Evolutionary conservation across 345 rosid species (phyloP).

Genomic region (Sisymbrium irio): DNA sequence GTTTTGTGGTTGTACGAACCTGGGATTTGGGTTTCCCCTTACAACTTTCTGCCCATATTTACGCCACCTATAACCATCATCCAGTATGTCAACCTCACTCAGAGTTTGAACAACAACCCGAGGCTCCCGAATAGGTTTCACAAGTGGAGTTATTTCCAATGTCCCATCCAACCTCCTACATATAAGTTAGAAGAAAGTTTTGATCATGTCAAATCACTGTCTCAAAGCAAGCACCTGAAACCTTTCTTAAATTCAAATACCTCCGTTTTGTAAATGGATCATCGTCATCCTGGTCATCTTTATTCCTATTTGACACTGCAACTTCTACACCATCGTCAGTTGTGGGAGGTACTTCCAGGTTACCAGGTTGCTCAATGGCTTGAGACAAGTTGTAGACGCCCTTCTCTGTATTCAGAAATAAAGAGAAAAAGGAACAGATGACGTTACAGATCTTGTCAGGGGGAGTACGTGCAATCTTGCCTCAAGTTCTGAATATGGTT

Average conservation of each 20-base stretch:
- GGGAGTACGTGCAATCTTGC: background rate
- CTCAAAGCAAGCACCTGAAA: slow-evolving; percentile 4
- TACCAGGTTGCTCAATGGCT: slow-evolving; percentile 47
- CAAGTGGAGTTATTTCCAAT: slow-evolving; percentile 77
- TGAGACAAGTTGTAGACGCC: slow-evolving; percentile 46
- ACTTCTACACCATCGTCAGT: slow-evolving; percentile 60
- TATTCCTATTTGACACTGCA: slow-evolving; percentile 26
- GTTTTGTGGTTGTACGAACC: slow-evolving; percentile 42
- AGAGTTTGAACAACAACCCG: slow-evolving; percentile 97
- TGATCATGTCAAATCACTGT: slow-evolving; percentile 17
- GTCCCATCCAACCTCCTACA: slow-evolving; percentile 84
- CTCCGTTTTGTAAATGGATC: slow-evolving; percentile 83
- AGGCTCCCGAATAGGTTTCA: slow-evolving; percentile 96
- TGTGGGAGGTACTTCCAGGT: slow-evolving; percentile 53
- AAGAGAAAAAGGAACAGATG: slow-evolving; percentile 11
- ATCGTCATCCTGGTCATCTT: slow-evolving; percentile 66
- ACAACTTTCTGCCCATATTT: slow-evolving; percentile 99
- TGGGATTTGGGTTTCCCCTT: slow-evolving; percentile 96
- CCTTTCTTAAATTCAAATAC: slow-evolving; percentile 39
- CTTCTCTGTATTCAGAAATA: slow-evolving; percentile 48
- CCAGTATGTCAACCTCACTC: slow-evolving; percentile 96
- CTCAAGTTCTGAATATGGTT: slow-evolving; percentile 24
- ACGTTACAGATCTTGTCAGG: background rate
- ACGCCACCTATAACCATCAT: slow-evolving; percentile 99
- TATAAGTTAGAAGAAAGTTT: slow-evolving; percentile 12